A percentile compares a stretch with the other conserved stretches of the same genome.
These are phyloP conservation scores for Fusarium piperis DNA, from an alignment of 2,329 filamentous ascomycete genomes.

Conservation along the genomic window DNA sequence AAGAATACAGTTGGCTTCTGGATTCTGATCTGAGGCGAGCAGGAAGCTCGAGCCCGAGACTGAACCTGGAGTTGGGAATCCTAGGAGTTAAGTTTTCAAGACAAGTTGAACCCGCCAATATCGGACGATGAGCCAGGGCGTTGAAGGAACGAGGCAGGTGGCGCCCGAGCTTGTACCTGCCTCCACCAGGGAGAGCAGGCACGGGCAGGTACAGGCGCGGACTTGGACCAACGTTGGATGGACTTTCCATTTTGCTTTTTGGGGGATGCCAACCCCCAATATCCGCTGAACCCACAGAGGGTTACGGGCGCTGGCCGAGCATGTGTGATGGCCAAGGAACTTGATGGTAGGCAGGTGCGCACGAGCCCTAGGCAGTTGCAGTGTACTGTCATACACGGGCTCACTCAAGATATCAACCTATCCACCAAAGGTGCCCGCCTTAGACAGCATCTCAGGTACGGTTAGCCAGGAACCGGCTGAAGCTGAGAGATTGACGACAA, in stretches of 20 bases:
- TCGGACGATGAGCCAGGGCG: conserved; percentile 27
- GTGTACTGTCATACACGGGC: not conserved
- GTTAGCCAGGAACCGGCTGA: conserved; percentile 1
- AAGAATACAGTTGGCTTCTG: conserved; percentile 5
- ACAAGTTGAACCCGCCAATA: conserved; percentile 16
- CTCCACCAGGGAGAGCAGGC: not conserved
- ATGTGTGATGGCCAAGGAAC: not conserved
- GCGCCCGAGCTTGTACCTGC: not conserved
- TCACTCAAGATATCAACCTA: not conserved
- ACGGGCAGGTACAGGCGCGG: not conserved
- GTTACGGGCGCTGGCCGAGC: conserved; percentile 5
- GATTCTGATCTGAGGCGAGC: conserved; percentile 22
- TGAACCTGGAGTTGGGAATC: conserved; percentile 24
- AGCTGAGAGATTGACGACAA: conserved; percentile 18
- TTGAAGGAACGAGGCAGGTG: not conserved
- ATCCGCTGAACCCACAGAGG: conserved; percentile 1
- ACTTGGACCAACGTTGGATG: not conserved
- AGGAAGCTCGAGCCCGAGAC: conserved; percentile 32
- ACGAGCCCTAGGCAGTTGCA: not conserved
- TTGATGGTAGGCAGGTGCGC: conserved; percentile 17
- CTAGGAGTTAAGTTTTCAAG: conserved; percentile 10
- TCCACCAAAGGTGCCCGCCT: not conserved
- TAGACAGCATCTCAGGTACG: not conserved
- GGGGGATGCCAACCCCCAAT: not conserved
- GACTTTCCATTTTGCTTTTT: not conserved